Percentiles rank a stretch among this genome's conserved stretches.
Evolutionary conservation across 1,284 basidiomycete genomes (phyloP).

Genomic region (Cryptococcus depauperatus): DNA sequence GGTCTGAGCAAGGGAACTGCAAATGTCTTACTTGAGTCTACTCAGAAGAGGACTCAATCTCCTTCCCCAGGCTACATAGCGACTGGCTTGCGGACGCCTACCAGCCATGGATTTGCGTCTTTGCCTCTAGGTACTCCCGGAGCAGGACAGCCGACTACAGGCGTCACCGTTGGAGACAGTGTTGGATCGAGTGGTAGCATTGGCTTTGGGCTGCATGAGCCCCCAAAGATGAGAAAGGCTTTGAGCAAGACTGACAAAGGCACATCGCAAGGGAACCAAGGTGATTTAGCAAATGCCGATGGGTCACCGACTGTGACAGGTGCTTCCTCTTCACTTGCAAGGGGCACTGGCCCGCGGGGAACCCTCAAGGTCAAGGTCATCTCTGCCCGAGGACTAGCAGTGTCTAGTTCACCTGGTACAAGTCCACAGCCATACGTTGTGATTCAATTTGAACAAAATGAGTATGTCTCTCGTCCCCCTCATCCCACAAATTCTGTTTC

Average conservation of each 20-base stretch:
- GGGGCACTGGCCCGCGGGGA: conserved; percentile 49
- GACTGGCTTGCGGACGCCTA: conserved; percentile 42
- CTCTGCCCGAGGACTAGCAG: conserved; percentile 76
- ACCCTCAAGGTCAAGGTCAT: conserved; percentile 93
- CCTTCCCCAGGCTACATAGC: conserved; percentile 34
- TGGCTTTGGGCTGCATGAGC: conserved; percentile 44
- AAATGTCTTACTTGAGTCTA: conserved; percentile 34
- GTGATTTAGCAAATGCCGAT: background rate
- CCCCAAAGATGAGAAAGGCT: conserved; percentile 44
- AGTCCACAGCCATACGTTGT: conserved; percentile 78
- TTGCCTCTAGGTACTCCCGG: conserved; percentile 42
- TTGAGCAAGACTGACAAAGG: conserved; percentile 16
- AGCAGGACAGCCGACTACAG: conserved; percentile 38
- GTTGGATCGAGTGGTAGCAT: conserved; percentile 31
- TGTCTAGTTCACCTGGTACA: conserved; percentile 53
- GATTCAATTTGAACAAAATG: conserved; percentile 97
- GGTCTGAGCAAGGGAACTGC: conserved; percentile 22
- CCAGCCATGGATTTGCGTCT: conserved; percentile 36
- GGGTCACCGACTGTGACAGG: background rate
- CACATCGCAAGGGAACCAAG: background rate
- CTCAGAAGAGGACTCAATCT: conserved; percentile 22
- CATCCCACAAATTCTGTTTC: conserved; percentile 31
- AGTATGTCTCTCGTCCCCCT: conserved; percentile 90
- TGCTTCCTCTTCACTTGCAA: too few species aligned
- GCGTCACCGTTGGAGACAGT: conserved; percentile 40